Percentiles rank a stretch among this genome's conserved stretches.
phyloP scores from a whole-genome alignment of 257 asterid species.

The Solanum lignicaule region DNA sequence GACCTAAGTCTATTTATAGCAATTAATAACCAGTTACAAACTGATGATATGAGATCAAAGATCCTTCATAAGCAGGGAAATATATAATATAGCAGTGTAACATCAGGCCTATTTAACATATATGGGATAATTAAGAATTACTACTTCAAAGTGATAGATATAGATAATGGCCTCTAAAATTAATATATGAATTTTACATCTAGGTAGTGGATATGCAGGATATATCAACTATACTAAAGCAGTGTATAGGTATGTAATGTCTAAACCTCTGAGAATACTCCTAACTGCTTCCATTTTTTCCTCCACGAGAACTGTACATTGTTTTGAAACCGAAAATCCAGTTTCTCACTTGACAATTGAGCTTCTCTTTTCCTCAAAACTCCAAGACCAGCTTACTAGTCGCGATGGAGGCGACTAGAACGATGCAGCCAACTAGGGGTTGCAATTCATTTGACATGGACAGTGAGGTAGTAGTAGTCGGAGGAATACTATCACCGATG shows the following conservation, averaged over 20 bases:
- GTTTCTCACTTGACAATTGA: slow-evolving; percentile 3
- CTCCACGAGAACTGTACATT: slow-evolving; percentile 17
- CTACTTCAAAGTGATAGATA: not conserved
- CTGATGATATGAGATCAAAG: not conserved
- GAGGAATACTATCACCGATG: slow-evolving; percentile 38
- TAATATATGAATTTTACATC: not conserved
- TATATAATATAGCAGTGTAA: not conserved
- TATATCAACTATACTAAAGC: not conserved
- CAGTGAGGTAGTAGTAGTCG: slow-evolving; percentile 13
- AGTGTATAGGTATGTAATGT: not conserved
- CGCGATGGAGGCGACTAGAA: slow-evolving; percentile 19
- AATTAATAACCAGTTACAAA: not conserved
- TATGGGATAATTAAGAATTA: not conserved
- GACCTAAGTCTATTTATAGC: not conserved
- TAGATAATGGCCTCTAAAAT: not conserved
- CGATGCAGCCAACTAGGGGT: slow-evolving; percentile 33
- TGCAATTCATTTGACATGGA: slow-evolving; percentile 27
- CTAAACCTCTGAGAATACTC: not conserved
- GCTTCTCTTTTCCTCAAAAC: slow-evolving; percentile 12
- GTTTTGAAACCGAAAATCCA: slow-evolving; percentile 4
- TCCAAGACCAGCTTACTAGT: slow-evolving; percentile 19
- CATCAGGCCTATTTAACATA: not conserved
- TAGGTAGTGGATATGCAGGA: not conserved
- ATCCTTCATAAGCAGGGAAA: not conserved
- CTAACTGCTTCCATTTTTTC: not conserved